phyloP scores from a whole-genome alignment of 495 filamentous ascomycete species.

The Stereocaulon alpinum region DNA sequence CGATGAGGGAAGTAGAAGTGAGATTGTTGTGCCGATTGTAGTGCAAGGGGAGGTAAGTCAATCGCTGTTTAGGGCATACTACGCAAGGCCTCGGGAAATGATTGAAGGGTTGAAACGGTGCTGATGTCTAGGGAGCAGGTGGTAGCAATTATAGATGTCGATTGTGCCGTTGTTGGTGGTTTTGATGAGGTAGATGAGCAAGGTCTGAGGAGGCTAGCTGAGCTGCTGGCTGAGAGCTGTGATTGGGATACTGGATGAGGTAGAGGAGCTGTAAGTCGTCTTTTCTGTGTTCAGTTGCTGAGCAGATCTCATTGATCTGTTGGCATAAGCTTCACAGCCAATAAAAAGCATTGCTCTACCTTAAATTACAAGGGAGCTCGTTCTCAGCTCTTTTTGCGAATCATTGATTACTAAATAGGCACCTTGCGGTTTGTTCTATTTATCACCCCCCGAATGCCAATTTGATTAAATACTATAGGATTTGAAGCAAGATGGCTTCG shows the following conservation, averaged over 20 bases:
- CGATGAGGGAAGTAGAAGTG: conserved; percentile 69
- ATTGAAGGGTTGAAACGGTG: conserved; percentile 9
- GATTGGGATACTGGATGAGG: conserved; percentile 30
- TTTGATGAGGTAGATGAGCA: conserved; percentile 68
- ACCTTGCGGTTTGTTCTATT: too few species aligned
- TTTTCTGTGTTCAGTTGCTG: background rate
- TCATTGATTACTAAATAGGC: too few species aligned
- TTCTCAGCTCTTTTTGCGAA: too few species aligned
- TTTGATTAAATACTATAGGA: too few species aligned
- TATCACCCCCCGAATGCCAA: too few species aligned
- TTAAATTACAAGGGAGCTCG: too few species aligned
- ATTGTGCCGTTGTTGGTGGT: conserved; percentile 58
- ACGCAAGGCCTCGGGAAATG: background rate
- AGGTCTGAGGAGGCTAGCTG: conserved; percentile 60
- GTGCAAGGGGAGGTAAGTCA: conserved; percentile 43
- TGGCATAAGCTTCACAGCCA: too few species aligned
- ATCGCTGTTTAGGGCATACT: background rate
- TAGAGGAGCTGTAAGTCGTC: background rate
- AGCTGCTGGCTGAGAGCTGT: conserved; percentile 53
- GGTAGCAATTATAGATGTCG: conserved; percentile 84
- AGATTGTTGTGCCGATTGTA: conserved; percentile 83
- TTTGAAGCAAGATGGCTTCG: too few species aligned
- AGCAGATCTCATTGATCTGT: too few species aligned
- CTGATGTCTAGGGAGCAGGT: conserved; percentile 36
- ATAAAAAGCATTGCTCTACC: too few species aligned